Percentiles rank a stretch among this genome's conserved stretches.
These are phyloP conservation scores for Penicillium cataractarum DNA, from an alignment of 495 filamentous ascomycete species.

Conservation along the genomic window DNA sequence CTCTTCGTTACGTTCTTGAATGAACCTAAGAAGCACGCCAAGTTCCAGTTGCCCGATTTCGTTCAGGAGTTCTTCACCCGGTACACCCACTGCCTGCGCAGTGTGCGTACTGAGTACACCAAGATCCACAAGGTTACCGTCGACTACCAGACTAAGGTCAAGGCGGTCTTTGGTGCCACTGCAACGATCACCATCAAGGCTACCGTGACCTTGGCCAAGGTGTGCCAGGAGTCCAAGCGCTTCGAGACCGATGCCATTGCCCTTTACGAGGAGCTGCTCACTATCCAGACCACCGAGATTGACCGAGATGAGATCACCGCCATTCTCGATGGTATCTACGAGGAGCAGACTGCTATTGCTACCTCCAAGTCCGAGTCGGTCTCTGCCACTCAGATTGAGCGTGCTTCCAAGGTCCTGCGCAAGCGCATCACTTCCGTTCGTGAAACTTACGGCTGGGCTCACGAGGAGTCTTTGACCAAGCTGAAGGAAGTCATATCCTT, in stretches of 20 bases:
- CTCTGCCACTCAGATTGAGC: slow-evolving; percentile 30
- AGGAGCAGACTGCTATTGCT: slow-evolving; percentile 35
- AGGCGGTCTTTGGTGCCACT: slow-evolving; percentile 36
- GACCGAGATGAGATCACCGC: slow-evolving; percentile 38
- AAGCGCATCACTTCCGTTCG: slow-evolving; percentile 35
- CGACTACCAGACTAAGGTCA: slow-evolving; percentile 38
- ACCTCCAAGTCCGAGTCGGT: slow-evolving; percentile 26
- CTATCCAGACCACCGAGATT: slow-evolving; percentile 32
- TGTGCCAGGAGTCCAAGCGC: slow-evolving; percentile 41
- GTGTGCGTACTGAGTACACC: slow-evolving; percentile 31
- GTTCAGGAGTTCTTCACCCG: slow-evolving; percentile 37
- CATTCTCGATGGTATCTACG: slow-evolving; percentile 41
- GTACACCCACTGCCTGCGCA: slow-evolving; percentile 39
- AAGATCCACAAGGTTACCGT: slow-evolving; percentile 40
- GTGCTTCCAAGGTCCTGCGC: slow-evolving; percentile 30
- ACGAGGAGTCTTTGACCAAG: slow-evolving; percentile 39
- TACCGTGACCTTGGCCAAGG: slow-evolving; percentile 39
- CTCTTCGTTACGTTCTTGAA: slow-evolving; percentile 40
- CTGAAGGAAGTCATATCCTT: slow-evolving; percentile 38
- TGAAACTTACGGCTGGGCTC: slow-evolving; percentile 40
- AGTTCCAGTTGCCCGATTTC: slow-evolving; percentile 36
- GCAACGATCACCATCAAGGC: slow-evolving; percentile 41
- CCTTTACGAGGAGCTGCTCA: slow-evolving; percentile 38
- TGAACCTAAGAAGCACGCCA: slow-evolving; percentile 33
- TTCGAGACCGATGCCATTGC: slow-evolving; percentile 38